phyloP scores from a whole-genome alignment of 164 flowering plant genomes.

The Euptelea pleiosperma region DNA sequence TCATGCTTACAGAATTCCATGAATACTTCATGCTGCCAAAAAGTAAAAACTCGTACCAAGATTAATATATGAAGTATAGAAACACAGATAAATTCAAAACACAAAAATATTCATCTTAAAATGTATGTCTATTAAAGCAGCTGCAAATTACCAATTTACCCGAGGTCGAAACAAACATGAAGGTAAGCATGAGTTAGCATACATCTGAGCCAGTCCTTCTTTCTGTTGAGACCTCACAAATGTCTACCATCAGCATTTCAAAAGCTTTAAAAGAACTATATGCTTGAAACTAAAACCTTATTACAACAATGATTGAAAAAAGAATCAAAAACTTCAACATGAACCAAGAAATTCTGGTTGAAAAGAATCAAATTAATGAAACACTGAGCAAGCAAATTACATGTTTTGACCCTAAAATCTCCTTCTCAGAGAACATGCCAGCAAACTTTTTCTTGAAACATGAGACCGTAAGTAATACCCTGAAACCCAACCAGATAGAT shows the following conservation, averaged over 20 bases:
- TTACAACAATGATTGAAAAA: not conserved
- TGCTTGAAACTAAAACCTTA: not conserved
- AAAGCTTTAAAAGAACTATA: slow-evolving; percentile 4
- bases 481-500: slow-evolving; percentile 32
- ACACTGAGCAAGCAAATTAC: slow-evolving; percentile 34
- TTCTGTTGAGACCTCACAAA: slow-evolving; percentile 56
- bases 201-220: slow-evolving; percentile 68
- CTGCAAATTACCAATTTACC: slow-evolving; percentile 44
- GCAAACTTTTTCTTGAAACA: slow-evolving; percentile 67
- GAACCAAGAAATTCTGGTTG: not conserved
- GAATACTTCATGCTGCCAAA: slow-evolving; percentile 60
- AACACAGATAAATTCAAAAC: not conserved
- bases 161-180: slow-evolving; percentile 34
- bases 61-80: not conserved
- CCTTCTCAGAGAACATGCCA: slow-evolving; percentile 61
- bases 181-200: slow-evolving; percentile 51
- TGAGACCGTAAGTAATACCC: slow-evolving; percentile 65
- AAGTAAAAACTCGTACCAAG: slow-evolving; percentile 6
- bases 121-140: slow-evolving; percentile 2
- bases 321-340: not conserved
- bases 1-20: slow-evolving; percentile 62
- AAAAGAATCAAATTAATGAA: slow-evolving; percentile 7
- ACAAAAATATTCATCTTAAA: not conserved
- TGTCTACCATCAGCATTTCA: slow-evolving; percentile 27
- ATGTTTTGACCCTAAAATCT: slow-evolving; percentile 72